A percentile compares a stretch with the other conserved stretches of the same genome.
Conservation (phyloP, 441 rosid species). For the Pelargonium myrrhifolium region DNA sequence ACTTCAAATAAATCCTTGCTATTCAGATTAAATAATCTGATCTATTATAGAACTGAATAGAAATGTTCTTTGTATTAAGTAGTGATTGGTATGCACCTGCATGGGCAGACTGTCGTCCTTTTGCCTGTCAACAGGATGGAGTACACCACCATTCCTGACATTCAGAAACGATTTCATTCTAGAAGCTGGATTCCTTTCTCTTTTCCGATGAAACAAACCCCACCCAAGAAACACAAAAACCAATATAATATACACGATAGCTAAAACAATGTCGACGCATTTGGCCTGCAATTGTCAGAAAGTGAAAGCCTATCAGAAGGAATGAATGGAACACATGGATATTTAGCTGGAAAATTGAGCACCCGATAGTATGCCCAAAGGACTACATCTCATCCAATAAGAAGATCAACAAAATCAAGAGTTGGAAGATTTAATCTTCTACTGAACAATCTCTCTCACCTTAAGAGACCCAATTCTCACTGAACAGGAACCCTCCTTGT, state of each 20-base stretch:
- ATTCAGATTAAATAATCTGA: not conserved
- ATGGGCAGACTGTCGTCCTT: conserved; percentile 62
- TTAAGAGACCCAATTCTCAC: conserved; percentile 70
- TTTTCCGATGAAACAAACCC: conserved; percentile 53
- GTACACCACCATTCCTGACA: conserved; percentile 32
- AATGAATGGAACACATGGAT: not conserved
- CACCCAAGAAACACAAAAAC: conserved; percentile 77
- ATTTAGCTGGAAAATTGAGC: not conserved
- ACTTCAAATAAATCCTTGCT: not conserved
- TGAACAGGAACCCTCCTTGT: conserved; percentile 51
- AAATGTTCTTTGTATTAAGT: not conserved
- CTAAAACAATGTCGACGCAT: conserved; percentile 66
- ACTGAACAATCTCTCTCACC: conserved; percentile 34
- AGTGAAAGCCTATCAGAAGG: conserved; percentile 23
- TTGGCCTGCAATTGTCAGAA: conserved; percentile 54
- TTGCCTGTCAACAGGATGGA: conserved; percentile 33
- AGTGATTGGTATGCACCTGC: conserved; percentile 39
- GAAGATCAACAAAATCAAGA: conserved; percentile 1
- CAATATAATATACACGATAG: conserved; percentile 60
- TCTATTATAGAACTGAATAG: not conserved
- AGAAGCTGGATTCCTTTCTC: conserved; percentile 43
- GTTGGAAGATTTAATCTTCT: not conserved
- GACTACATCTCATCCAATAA: not conserved
- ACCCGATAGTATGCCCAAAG: not conserved
- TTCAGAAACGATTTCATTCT: conserved; percentile 42